phyloP scores from a whole-genome alignment of 2,329 filamentous ascomycete species.

The Hymenoscyphus repandus region DNA sequence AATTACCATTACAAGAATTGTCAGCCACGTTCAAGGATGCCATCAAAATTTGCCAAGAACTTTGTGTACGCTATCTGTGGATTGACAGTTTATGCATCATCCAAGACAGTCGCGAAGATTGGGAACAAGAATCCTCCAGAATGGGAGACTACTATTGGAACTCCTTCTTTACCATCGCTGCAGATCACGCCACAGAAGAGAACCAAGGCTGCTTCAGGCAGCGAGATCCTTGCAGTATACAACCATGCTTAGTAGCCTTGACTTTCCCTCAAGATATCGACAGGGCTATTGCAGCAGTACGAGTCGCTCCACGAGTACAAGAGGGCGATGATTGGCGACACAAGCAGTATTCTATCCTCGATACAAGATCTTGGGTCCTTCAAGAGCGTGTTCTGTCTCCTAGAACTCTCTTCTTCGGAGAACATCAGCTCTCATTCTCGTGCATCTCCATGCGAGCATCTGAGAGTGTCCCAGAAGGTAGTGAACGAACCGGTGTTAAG shows the following conservation, averaged over 20 bases:
- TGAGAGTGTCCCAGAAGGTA: neutral
- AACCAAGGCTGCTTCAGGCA: neutral
- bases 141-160: conserved; percentile 3
- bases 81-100: conserved; percentile 2
- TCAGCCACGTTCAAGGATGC: neutral
- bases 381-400: conserved; percentile 6
- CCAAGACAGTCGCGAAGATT: conserved; percentile 15
- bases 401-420: neutral
- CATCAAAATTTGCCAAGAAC: neutral
- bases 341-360: neutral
- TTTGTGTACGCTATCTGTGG: neutral
- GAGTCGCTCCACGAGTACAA: neutral
- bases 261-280: neutral
- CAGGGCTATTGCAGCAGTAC: neutral
- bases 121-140: conserved; percentile 5
- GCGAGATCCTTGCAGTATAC: neutral
- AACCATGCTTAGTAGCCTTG: neutral
- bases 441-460: neutral
- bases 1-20: neutral
- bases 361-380: conserved; percentile 2
- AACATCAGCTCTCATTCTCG: neutral
- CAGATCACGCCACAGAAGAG: neutral
- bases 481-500: neutral
- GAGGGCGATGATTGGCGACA: neutral
- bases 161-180: conserved; percentile 6